Percentiles rank a stretch among this genome's conserved stretches.
Evolutionary conservation across 768 basidiomycete species (phyloP).

Genomic region (Mycena vulgaris): DNA sequence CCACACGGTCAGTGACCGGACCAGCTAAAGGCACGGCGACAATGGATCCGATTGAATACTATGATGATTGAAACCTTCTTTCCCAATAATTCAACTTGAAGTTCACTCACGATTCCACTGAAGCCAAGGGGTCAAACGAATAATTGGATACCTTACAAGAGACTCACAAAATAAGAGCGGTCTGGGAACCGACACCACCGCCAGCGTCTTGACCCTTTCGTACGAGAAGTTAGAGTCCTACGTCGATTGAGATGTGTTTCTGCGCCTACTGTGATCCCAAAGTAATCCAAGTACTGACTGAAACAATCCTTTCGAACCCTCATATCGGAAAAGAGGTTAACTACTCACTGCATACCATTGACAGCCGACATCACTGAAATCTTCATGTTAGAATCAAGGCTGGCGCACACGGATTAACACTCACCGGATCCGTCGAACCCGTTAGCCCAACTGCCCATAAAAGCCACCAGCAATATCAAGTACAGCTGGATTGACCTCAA

Average conservation of each 20-base stretch:
- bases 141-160: background rate
- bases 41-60: constrained; percentile 36
- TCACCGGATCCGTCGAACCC: constrained; percentile 64
- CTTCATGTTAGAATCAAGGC: background rate
- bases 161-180: constrained; percentile 37
- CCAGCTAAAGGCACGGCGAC: constrained; percentile 37
- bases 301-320: background rate
- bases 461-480: constrained; percentile 57
- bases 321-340: no score
- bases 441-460: constrained; percentile 63
- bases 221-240: background rate
- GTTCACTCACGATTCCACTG: constrained; percentile 34
- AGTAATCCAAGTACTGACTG: constrained; percentile 34
- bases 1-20: constrained; percentile 33
- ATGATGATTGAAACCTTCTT: background rate
- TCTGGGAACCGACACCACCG: constrained; percentile 38
- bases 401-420: constrained; percentile 9
- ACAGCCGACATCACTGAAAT: constrained; percentile 38
- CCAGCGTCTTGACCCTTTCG: constrained; percentile 32
- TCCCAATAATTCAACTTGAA: background rate
- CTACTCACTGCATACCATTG: constrained; percentile 36
- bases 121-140: background rate
- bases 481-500: constrained; percentile 59
- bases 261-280: constrained; percentile 24
- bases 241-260: background rate